phyloP scores from a whole-genome alignment of 1,284 basidiomycete species.

The Crocinoboletus sp. region DNA sequence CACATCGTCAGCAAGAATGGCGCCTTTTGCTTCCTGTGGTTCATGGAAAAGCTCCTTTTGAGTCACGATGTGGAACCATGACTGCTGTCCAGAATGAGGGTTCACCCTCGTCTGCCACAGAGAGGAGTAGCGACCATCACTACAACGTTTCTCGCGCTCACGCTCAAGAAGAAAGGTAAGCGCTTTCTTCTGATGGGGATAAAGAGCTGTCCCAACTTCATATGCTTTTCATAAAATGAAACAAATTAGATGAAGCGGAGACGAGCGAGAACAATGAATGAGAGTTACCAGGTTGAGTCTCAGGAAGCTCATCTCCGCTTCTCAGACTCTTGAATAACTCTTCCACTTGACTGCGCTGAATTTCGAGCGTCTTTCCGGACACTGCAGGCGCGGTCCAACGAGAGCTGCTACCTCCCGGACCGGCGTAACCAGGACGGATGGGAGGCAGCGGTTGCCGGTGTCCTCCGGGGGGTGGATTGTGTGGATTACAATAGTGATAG shows the following conservation, averaged over 20 bases:
- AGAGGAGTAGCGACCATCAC: conserved; percentile 58
- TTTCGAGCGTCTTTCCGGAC: conserved; percentile 79
- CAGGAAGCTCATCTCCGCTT: conserved; percentile 80
- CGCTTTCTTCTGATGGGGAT: conserved; percentile 98
- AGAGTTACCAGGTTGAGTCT: conserved; percentile 77
- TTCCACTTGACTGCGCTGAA: conserved; percentile 92
- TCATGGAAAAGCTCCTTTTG: conserved; percentile 65
- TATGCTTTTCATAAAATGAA: conserved; percentile 43
- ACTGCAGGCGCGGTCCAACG: conserved; percentile 60
- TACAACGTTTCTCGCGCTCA: conserved; percentile 65
- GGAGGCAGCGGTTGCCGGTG: conserved; percentile 43
- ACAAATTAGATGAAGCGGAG: conserved; percentile 17
- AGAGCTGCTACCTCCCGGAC: conserved; percentile 37
- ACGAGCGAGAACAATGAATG: conserved; percentile 13
- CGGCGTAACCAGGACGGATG: conserved; percentile 40
- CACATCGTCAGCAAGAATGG: conserved; percentile 93
- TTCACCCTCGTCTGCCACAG: conserved; percentile 70
- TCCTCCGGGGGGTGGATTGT: conserved; percentile 75
- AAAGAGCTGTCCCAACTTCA: conserved; percentile 87
- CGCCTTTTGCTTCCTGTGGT: conserved; percentile 79
- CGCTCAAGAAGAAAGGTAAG: conserved; percentile 95
- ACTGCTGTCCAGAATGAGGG: conserved; percentile 42
- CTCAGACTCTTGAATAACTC: conserved; percentile 88
- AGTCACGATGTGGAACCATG: conserved; percentile 87
- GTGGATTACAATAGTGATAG: conserved; percentile 84